phyloP scores from a whole-genome alignment of 2,329 filamentous ascomycete species.

The Aurifilum marmelostoma region DNA sequence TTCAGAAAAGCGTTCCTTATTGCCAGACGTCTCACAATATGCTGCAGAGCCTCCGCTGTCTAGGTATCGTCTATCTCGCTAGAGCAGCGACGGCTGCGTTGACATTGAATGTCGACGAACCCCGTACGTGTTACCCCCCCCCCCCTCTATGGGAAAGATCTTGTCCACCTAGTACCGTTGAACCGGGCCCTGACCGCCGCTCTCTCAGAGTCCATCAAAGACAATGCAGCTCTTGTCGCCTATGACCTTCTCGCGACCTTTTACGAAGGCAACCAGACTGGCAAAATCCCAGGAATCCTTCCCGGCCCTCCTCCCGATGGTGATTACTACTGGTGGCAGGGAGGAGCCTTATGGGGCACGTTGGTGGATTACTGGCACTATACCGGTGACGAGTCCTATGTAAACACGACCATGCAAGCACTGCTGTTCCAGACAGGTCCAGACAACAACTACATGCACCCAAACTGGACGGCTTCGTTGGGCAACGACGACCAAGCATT shows the following conservation, averaged over 20 bases:
- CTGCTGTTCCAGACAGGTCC: conserved; percentile 51
- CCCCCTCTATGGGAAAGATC: not conserved
- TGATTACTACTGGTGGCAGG: conserved; percentile 57
- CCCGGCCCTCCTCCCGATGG: conserved; percentile 30
- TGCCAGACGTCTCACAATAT: conserved; percentile 18
- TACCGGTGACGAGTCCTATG: conserved; percentile 51
- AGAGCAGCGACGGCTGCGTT: conserved; percentile 19
- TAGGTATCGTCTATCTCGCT: conserved; percentile 16
- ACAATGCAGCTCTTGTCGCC: conserved; percentile 25
- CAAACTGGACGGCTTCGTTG: conserved; percentile 23
- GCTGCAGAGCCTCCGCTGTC: conserved; percentile 14
- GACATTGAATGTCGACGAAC: conserved; percentile 20
- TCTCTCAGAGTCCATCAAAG: conserved; percentile 24
- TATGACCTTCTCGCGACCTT: conserved; percentile 26
- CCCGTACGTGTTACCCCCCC: conserved; percentile 15
- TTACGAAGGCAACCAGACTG: conserved; percentile 35
- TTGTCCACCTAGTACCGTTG: not conserved
- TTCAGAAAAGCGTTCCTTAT: not conserved
- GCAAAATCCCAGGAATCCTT: conserved; percentile 32
- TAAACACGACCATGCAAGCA: conserved; percentile 44
- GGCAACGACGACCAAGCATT: conserved; percentile 28
- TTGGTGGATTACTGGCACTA: conserved; percentile 56
- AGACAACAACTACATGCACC: conserved; percentile 33
- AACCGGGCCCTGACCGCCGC: not conserved
- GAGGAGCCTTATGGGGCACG: conserved; percentile 51